Base-by-base conservation (phyloP, 2,329 filamentous ascomycete genomes). In the Penicillium nordicum region DNA sequence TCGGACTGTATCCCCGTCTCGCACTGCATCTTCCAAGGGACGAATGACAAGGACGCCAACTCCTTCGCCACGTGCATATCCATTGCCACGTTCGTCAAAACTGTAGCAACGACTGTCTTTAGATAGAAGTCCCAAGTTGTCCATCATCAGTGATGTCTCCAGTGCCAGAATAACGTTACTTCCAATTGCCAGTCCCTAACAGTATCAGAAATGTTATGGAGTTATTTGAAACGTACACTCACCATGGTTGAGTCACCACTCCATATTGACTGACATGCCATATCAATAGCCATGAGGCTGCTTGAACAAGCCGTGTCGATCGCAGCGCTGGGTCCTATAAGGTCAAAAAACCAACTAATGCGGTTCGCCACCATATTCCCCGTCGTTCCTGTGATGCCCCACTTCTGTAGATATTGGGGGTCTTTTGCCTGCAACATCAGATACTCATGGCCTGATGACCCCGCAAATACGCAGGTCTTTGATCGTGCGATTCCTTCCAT, bases 1-100 rank as follows among this genome's bases (percentile, higher is more conserved):
- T 2, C 72, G 68, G 36, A 80, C 73, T 0, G 66, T 64, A 58
- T 80, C 75, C 5, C 71, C 69, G 36, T 76, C 74, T 12, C 64
- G 59, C 4, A 79, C 47, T 1, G 78, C 78, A 47, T 74, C 67
- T 7, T 68, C 61, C 0, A 79, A 55, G 0, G 65, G 68, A 59
- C 79, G 78, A 10, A 78, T 45, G 9, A 58, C 47, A 23, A 58
- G 43, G 14, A 45, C 45, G 4, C 47, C 52, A 11, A 51, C 36
- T 16, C 56, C 56, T 44, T 58, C 56, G 6, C 56, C 56, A 11
- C 56, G 47, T 5, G 46, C 46, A 37, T 55, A 44, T 12, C 56
- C 56, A 32, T 45, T 51, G 12, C 47, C 6, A 75, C 68, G 5
- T 85, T 63, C 25, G 82, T 62, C 53, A 38, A 57, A 62, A 21